Evolutionary conservation across 306 rosid species (phyloP).

Genomic region (Malus asiatica): DNA sequence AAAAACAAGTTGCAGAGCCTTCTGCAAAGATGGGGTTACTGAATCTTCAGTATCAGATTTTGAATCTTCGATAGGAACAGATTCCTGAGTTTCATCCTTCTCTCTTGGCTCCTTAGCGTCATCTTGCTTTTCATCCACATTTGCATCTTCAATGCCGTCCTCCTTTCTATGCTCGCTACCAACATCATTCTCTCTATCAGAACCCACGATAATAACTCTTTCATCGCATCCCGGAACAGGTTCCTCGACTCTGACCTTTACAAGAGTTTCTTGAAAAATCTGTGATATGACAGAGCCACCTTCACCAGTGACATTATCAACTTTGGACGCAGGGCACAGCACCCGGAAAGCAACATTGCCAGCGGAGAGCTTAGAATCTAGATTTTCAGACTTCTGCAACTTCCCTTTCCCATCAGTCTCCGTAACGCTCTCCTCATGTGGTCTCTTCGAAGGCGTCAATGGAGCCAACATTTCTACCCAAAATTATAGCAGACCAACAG

Average conservation of each 20-base stretch:
- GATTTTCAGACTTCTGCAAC: conserved; percentile 41
- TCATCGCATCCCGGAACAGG: conserved; percentile 64
- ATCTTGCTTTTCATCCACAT: conserved; percentile 18
- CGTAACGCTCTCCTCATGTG: conserved; percentile 29
- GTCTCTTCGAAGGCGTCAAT: conserved; percentile 71
- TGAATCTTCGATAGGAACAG: conserved; percentile 24
- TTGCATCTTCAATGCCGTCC: conserved; percentile 32
- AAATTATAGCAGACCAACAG: conserved; percentile 9
- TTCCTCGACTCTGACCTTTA: conserved; percentile 62
- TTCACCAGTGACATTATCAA: conserved; percentile 52
- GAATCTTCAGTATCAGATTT: conserved; percentile 15
- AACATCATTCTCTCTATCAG: conserved; percentile 41
- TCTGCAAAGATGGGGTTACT: conserved; percentile 35
- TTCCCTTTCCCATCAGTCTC: conserved; percentile 58
- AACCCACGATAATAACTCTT: conserved; percentile 49
- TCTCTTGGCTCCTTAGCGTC: conserved; percentile 19
- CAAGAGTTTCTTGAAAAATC: conserved; percentile 62
- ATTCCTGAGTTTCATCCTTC: conserved; percentile 27
- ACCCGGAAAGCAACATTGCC: conserved; percentile 46
- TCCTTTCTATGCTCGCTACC: conserved; percentile 18
- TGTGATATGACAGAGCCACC: conserved; percentile 52
- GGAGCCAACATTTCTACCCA: conserved; percentile 37
- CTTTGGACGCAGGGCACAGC: conserved; percentile 54
- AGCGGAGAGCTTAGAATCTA: conserved; percentile 21
- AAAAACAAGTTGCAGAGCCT: conserved; percentile 59